Evolutionary conservation across 2,329 filamentous ascomycete species (phyloP), one percentile per base, ranked within the genome.

Genomic region (Talaromyces sp.): DNA sequence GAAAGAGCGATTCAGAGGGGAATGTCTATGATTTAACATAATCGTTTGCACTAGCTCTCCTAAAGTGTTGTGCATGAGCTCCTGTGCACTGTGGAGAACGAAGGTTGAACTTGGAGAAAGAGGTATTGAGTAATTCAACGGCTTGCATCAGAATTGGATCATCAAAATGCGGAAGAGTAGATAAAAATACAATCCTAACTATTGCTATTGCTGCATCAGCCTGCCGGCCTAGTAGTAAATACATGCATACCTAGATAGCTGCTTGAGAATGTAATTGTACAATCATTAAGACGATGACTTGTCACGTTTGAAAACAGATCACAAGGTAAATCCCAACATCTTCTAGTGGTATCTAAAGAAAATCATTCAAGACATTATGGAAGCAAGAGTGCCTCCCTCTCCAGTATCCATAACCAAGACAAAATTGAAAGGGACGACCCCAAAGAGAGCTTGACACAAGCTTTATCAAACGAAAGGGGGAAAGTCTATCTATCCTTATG

Each of bases 401-500:
- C 52, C 52, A 39, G 13, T 15, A 15, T 25, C 19, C 31, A 6
- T 56, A 39, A 39, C 7, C n/a, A 22, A 15, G 27, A 52, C 25
- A 39, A 5, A 7, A 22, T 5, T 10, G 35, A 56, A 13, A 37
- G 8, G 11, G 33, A 25, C 33, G 11, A 56, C 15, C n/a, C 3
- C 31, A 31, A 49, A 10, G 6, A 22, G n/a, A 39, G 33, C 52
- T 25, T 56, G 11, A 19, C 3, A 2, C 17, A 35, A 37, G 50
- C 50, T 35, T 6, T 35, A 60, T 27, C n/a, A 43, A 33, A 8
- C 7, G 3, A 59, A 6, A 37, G 10, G 6, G 15, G 13, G 17
- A 1, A 27, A 39, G n/a, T 39, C n/a, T 56, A 56, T 50, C 41
- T 61, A 39, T 61, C 43, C 41, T 37, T 60, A 50, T 50, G 43